These are phyloP conservation scores for Talaromyces sp. DNA, from an alignment of 2,329 filamentous ascomycete genomes.

Conservation along the genomic window DNA sequence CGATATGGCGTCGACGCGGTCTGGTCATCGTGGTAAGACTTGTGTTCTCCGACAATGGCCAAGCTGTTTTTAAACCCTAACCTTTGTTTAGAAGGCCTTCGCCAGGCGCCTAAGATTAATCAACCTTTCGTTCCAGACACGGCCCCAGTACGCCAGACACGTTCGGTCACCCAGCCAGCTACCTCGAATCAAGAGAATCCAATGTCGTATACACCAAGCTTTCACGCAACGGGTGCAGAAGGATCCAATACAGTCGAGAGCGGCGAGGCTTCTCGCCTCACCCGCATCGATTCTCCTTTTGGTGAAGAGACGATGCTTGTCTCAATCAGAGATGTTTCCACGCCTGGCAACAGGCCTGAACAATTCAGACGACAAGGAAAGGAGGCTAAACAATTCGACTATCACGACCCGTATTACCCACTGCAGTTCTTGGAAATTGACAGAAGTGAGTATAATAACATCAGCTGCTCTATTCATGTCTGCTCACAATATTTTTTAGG, in stretches of 20 bases:
- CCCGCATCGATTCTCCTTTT: constrained; percentile 35
- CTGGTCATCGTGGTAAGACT: constrained; percentile 29
- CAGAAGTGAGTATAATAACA: constrained; percentile 28
- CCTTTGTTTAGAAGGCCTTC: constrained; percentile 33
- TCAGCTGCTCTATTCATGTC: background rate
- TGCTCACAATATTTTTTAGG: constrained; percentile 28
- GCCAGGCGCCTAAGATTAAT: constrained; percentile 39
- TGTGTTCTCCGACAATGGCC: background rate
- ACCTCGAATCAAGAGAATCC: background rate
- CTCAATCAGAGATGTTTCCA: constrained; percentile 40
- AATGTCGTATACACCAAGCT: constrained; percentile 8
- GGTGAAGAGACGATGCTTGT: constrained; percentile 40
- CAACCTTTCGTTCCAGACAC: constrained; percentile 42
- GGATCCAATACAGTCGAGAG: constrained; percentile 28
- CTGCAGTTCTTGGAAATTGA: constrained; percentile 36
- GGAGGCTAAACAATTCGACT: constrained; percentile 33
- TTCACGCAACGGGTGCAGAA: constrained; percentile 21
- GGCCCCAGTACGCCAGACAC: constrained; percentile 31
- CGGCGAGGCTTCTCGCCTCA: constrained; percentile 22
- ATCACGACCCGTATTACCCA: constrained; percentile 39
- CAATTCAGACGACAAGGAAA: constrained; percentile 35
- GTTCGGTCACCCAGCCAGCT: constrained; percentile 27
- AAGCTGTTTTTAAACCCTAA: background rate
- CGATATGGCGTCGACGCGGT: constrained; percentile 24
- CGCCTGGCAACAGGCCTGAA: constrained; percentile 43